Evolutionary conservation across 768 basidiomycete species (phyloP), one percentile per base, ranked within the genome.

Genomic region (Tulasnella sp.): DNA sequence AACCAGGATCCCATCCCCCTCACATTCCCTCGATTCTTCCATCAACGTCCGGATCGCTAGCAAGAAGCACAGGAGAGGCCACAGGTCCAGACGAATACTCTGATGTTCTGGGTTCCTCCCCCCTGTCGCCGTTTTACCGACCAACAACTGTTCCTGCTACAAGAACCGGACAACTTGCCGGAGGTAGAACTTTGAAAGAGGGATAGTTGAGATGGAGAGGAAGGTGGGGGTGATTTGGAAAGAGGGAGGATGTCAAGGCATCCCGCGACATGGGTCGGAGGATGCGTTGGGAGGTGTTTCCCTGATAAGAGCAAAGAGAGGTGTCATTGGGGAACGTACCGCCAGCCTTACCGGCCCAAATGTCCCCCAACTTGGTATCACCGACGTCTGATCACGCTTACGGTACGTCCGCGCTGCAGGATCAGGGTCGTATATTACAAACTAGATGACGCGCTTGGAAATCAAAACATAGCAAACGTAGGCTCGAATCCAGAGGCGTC

Each of bases 161-260:
- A 74, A 22, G 73, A 74, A 19, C 42, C 52, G 36, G 73, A 74
- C 15, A 54, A 74, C 39, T 34, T 64, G 9, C 73, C 73, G 14
- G 73, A 74, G 39, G 38, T 74, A 49, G 73, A 74, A 34, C 52
- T 74, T 2, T 74, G 73, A 54, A n/a, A 74, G 52, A 67, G 64
- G 36, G 73, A 74, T 37, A 54, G 67, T 17, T 52, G 40, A 54
- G 14, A 58, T 22, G 73, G 67, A 39, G 42, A 37, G 14, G 54
- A 54, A 11, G 25, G 1, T 1, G 58, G 25, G 31, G 58, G 12
- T 8, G 58, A 64, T 12, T 64, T 64, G 17, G 58, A 64, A 64
- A 25, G 58, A 64, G 58, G 29, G 0, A 64, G 58, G 0, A 64
- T n/a, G 29, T 25, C 58, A 34, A 34, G 58, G 58, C 29, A 14